Base-by-base conservation (phyloP, 2,329 filamentous ascomycete species). In the Sporothrix brunneoviolacea region DNA sequence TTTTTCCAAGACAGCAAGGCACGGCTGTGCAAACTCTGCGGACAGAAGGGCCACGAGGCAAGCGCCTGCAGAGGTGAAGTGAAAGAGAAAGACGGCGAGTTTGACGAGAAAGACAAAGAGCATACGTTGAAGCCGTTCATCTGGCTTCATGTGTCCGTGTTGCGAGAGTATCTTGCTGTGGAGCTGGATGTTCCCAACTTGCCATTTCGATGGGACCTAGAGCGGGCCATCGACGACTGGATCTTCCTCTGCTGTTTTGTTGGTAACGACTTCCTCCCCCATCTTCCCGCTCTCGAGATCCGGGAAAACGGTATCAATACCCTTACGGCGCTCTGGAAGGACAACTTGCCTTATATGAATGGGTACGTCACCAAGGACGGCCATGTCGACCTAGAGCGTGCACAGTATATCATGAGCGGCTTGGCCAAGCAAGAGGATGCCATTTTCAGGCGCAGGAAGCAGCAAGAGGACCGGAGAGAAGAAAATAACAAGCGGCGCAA, bases 221-320 rank as follows among this genome's bases (percentile, higher is more conserved):
- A 98, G 68, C 83, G 93, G 57, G 91, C 91, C 22, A 80, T 97
- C 53, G 93, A 97, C 67, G 91, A 97, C 65, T 97, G 91, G 93
- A 89, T 97, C 13, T 97, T 97, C 67, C 93, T 97, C 83, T 97
- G 91, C 70, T 97, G 94, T 71, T 97, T 97, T 65, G 91, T 97
- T 51, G 91, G 91, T 58, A 98, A 98, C 68, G 94, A 98, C 72
- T 98, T 98, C 71, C 72, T 98, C 59, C 93, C 93, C 45, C 93
- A 98, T 75, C 74, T 98, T 52, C 93, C 93, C n/a, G 95, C 91
- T 61, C 77, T 98, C 52, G 93, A 97, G 66, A 97, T 98, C 65
- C 83, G 93, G 54, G 93, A 98, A 63, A 91, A 96, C 64, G 91
- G 91, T 43, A 98, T 98, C 63, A 91, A 98, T 64, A 94, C 91